Conservation (phyloP, 1,139 yeast species). For the Geotrichum armillariae region DNA sequence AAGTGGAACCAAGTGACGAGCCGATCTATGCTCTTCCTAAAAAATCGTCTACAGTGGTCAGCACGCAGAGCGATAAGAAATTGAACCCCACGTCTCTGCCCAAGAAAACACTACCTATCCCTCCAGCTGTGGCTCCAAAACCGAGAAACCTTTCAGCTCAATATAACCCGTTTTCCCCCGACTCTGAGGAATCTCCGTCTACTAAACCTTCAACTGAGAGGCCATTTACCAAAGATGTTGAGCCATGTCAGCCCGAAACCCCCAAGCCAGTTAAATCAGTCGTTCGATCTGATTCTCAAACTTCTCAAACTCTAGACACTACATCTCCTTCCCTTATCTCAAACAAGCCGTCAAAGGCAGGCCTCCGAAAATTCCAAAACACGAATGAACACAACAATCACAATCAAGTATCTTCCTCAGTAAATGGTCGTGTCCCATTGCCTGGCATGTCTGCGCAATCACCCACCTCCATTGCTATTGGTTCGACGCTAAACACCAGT, state of each 20-base stretch:
- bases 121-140: constrained; percentile 25
- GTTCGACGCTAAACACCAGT: constrained; percentile 19
- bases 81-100: neutral
- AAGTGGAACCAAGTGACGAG: neutral
- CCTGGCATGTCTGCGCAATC: constrained; percentile 19
- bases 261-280: neutral
- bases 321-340: constrained; percentile 4
- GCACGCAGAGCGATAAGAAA: neutral
- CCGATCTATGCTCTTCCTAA: constrained; percentile 16
- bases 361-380: constrained; percentile 15
- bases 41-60: neutral
- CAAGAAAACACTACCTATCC: constrained; percentile 6
- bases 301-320: neutral
- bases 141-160: constrained; percentile 15
- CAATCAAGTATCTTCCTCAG: constrained; percentile 12
- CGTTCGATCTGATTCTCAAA: neutral
- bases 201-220: neutral
- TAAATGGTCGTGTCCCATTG: constrained; percentile 21
- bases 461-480: constrained; percentile 6
- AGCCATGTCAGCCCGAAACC: neutral
- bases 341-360: constrained; percentile 5
- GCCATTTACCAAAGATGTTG: neutral
- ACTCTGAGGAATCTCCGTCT: neutral
- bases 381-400: constrained; percentile 19
- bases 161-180: constrained; percentile 16